A percentile compares a stretch with the other conserved stretches of the same genome.
phyloP scores from a whole-genome alignment of 495 filamentous ascomycete species.

The Xanthoparmelia taractica region DNA sequence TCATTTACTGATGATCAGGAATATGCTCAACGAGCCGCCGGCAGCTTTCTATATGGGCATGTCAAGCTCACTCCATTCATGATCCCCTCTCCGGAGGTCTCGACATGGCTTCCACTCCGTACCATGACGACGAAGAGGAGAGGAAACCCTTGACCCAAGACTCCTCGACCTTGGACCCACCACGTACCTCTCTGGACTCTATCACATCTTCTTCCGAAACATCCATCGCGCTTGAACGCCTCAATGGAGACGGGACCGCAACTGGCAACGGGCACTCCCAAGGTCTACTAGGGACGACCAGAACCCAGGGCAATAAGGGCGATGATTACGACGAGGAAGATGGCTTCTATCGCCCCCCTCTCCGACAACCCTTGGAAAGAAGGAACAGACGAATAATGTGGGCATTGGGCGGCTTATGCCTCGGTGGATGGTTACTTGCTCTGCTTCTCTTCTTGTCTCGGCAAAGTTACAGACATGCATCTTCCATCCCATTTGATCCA shows the following conservation, averaged over 20 bases:
- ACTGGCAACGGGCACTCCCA: conserved; percentile 26
- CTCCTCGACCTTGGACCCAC: conserved; percentile 19
- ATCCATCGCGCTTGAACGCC: conserved; percentile 67
- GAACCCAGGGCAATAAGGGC: conserved; percentile 30
- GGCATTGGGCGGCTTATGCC: conserved; percentile 54
- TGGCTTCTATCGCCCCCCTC: conserved; percentile 43
- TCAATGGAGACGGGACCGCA: conserved; percentile 40
- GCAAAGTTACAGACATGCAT: conserved; percentile 56
- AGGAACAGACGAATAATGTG: conserved; percentile 59
- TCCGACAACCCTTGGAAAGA: conserved; percentile 44
- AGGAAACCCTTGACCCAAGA: conserved; percentile 20
- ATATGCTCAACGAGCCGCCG: too few relatives aligned
- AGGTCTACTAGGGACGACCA: conserved; percentile 18
- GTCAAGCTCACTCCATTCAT: background rate
- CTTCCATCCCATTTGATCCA: conserved; percentile 57
- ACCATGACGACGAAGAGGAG: conserved; percentile 22
- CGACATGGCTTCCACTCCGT: conserved; percentile 24
- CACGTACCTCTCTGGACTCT: conserved; percentile 48
- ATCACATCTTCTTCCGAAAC: conserved; percentile 66
- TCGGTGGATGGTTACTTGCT: conserved; percentile 73
- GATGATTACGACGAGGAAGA: conserved; percentile 34
- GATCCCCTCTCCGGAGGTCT: conserved; percentile 1
- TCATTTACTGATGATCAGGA: background rate
- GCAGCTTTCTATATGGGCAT: conserved; percentile 3
- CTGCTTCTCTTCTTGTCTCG: conserved; percentile 64